Evolutionary conservation across 2,329 filamentous ascomycete genomes (phyloP).

Genomic region (Metarhizium guizhouense): DNA sequence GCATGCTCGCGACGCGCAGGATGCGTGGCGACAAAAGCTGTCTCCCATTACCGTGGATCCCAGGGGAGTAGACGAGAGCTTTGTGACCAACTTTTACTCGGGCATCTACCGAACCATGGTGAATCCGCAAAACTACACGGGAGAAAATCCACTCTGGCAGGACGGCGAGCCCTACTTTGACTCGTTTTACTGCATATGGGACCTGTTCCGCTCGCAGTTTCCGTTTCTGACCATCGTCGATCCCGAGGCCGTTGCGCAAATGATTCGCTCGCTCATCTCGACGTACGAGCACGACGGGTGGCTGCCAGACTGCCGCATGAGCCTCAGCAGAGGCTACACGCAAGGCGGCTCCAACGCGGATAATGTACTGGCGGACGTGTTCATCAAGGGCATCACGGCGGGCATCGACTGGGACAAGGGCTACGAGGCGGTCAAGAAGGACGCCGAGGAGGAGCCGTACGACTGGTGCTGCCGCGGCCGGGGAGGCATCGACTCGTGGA

Average conservation of each 20-base stretch:
- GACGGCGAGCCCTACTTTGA: constrained; percentile 64
- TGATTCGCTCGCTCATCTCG: constrained; percentile 63
- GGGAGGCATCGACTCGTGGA: constrained; percentile 65
- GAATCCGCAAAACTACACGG: constrained; percentile 65
- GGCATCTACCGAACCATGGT: constrained; percentile 66
- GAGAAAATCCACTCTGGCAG: constrained; percentile 61
- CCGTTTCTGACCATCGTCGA: constrained; percentile 62
- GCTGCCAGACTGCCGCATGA: constrained; percentile 69
- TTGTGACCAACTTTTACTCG: constrained; percentile 60
- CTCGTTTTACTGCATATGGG: constrained; percentile 71
- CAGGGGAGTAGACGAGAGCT: constrained; percentile 39
- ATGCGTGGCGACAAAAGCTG: constrained; percentile 54
- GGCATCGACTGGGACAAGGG: constrained; percentile 59
- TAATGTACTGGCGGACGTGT: constrained; percentile 58
- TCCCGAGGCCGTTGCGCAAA: constrained; percentile 51
- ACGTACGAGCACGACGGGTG: constrained; percentile 62
- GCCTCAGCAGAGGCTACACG: constrained; percentile 63
- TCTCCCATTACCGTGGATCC: constrained; percentile 46
- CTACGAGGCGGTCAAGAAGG: constrained; percentile 62
- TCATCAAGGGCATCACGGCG: constrained; percentile 52
- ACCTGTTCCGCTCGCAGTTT: constrained; percentile 59
- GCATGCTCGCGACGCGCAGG: constrained; percentile 41
- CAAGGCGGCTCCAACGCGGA: constrained; percentile 72
- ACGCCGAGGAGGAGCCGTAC: constrained; percentile 60
- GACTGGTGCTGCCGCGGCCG: constrained; percentile 65